Base-by-base conservation (phyloP, 2,329 filamentous ascomycete species). In the Neospermospora avenae region DNA sequence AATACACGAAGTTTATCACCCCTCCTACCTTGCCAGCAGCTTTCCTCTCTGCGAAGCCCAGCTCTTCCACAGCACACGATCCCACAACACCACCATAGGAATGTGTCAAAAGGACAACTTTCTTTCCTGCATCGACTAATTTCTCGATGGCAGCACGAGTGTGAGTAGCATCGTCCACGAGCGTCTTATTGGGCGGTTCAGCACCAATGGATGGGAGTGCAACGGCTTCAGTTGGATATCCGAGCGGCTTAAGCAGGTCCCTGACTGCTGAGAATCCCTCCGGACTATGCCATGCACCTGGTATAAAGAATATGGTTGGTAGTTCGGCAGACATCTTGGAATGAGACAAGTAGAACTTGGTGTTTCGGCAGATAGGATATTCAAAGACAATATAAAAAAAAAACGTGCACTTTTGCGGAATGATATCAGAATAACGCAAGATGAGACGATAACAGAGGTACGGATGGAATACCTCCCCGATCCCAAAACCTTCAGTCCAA, bases 81-180 rank as follows among this genome's bases (percentile, higher is more conserved):
- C 65, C 70, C 1, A 74, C 62, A 0, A 74, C 68, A 4, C 74
- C 75, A 7, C 72, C 70, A 68, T 74, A 77, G n/a, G 73, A 75
- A 46, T 78, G 75, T 4, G 70, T 65, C 11, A 75, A 58, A 3
- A 77, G 64, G 1, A 77, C 58, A 10, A 77, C 70, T 18, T 77
- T 71, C 14, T 75, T 74, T 1, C 70, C 70, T 3, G 42, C 65
- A 39, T 75, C 72, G 18, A 76, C 76, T 3, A 76, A 71, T 10
- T 65, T 56, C 31, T 59, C 53, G 35, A 55, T 55, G 13, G 25
- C 53, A n/a, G 39, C 37, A 10, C 53, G 35, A 34, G 42, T 42
- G 25, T 31, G 11, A 22, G 53, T 25, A 2, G 41, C 4, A 35
- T 55, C 53, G 51, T 64, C 63, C 8, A 28, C 22, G 20, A 65